Evolutionary conservation across 805 yeast species (phyloP), one percentile per base, ranked within the genome.

Genomic region (Suhomyces prunicola): DNA sequence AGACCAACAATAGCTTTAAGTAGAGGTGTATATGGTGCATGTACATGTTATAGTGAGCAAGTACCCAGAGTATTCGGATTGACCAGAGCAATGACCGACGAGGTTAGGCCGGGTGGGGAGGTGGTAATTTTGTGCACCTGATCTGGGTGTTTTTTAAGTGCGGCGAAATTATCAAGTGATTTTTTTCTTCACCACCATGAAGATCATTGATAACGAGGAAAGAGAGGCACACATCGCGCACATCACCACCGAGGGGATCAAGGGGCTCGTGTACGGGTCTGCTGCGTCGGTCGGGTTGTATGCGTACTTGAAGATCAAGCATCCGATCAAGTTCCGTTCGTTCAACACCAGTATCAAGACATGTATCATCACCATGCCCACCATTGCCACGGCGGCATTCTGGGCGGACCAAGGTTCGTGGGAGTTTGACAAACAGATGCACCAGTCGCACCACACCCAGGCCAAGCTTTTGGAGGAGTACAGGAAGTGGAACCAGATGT

Each of bases 401-500:
- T 75, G 62, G 63, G 79, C 78, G 12, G 80, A 75, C 55, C 74
- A 72, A 54, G 80, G 80, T 13, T 73, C 78, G 22, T 67, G 73
- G 54, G 78, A 73, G 52, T 75, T 74, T 53, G 79, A 75, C 57
- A 63, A 69, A 48, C 60, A 63, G 46, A 64, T 72, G 72, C 69
- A 74, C 61, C 62, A 67, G 12, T 58, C 68, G 27, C 68, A 60
- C 9, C 65, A 67, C 47, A 56, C 60, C 46, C 65, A 70, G 51
- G 52, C 55, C 27, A 58, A 63, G 56, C 54, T 72, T 24, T 39
- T 75, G 58, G 71, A 73, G 54, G 75, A 74, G 56, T 71, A 57
- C 60, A 55, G 65, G 50, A 54, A 62, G 23, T 75, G 78, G 78
- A 68, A 70, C 46, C 57, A 57, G 17, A 58, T 70, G 60, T 60